Conservation (phyloP, 176 grass and related monocot species). For the Aegilops tauschii region DNA sequence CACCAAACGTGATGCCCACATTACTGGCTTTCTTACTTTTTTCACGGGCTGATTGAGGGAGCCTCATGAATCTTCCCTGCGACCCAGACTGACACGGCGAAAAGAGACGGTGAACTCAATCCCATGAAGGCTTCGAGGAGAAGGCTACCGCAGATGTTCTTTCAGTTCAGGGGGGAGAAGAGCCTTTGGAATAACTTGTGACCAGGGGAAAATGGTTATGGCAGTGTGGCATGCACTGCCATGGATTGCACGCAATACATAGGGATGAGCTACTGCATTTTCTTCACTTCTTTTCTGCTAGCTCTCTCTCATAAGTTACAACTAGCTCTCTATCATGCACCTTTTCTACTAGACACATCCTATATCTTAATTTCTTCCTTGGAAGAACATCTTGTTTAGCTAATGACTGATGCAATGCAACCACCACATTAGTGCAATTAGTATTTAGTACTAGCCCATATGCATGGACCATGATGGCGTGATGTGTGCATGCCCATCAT, state of each 20-base stretch:
- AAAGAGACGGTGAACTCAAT: neutral
- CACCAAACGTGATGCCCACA: neutral
- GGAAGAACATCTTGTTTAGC: neutral
- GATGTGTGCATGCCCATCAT: neutral
- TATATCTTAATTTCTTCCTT: neutral
- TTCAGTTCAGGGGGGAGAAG: neutral
- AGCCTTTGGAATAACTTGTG: constrained; percentile 27
- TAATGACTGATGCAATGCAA: neutral
- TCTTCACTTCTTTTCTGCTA: neutral
- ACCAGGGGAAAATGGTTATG: neutral
- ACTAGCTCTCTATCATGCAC: neutral
- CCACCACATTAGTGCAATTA: neutral
- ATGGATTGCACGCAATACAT: constrained; percentile 35
- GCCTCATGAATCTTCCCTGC: neutral
- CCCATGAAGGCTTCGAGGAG: neutral
- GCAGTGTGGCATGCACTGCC: neutral
- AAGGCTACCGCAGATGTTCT: neutral
- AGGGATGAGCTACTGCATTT: neutral
- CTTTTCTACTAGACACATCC: neutral
- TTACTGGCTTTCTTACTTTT: neutral
- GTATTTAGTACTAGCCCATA: neutral
- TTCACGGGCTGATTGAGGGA: neutral
- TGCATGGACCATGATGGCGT: constrained; percentile 10
- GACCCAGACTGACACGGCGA: neutral
- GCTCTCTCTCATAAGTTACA: neutral